Percentiles rank a stretch among this genome's conserved stretches.
Conservation (phyloP, 2,329 filamentous ascomycete species). For the Orbilia brochopaga region DNA sequence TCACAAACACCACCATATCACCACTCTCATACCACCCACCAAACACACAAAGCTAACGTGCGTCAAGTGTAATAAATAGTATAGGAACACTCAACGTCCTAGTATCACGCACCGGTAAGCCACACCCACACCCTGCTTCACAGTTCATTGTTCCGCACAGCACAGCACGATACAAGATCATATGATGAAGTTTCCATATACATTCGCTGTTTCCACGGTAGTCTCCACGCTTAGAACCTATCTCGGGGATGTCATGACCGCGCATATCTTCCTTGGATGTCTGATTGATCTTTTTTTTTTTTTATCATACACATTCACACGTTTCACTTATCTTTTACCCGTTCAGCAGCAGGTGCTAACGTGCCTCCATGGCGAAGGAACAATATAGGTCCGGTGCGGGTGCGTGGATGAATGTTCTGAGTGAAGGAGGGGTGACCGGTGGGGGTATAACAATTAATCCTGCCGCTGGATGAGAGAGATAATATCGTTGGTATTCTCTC, state of each 20-base stretch:
- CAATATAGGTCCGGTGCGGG: too few relatives aligned
- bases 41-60: neutral
- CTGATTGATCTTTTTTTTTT: constrained; percentile 51
- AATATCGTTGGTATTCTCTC: too few relatives aligned
- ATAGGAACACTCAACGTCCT: neutral
- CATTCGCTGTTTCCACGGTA: constrained; percentile 56
- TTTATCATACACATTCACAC: constrained; percentile 42
- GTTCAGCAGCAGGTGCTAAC: constrained; percentile 29
- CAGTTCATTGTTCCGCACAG: neutral
- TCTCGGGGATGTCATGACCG: constrained; percentile 53
- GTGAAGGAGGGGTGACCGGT: too few relatives aligned
- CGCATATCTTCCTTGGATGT: constrained; percentile 55
- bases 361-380: constrained; percentile 4
- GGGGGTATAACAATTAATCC: too few relatives aligned
- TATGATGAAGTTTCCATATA: constrained; percentile 55
- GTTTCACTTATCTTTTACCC: too few relatives aligned
- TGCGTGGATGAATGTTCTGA: too few relatives aligned
- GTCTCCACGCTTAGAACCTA: constrained; percentile 54
- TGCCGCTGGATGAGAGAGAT: too few relatives aligned
- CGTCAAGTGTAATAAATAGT: neutral
- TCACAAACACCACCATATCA: constrained; percentile 3
- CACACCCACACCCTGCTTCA: constrained; percentile 16
- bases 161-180: constrained; percentile 22
- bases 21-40: constrained; percentile 7
- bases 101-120: constrained; percentile 11